Percentiles rank a stretch among this genome's conserved stretches.
These are phyloP conservation scores for Phyllosticta citribraziliensis DNA, from an alignment of 2,329 filamentous ascomycete genomes.

Conservation along the genomic window DNA sequence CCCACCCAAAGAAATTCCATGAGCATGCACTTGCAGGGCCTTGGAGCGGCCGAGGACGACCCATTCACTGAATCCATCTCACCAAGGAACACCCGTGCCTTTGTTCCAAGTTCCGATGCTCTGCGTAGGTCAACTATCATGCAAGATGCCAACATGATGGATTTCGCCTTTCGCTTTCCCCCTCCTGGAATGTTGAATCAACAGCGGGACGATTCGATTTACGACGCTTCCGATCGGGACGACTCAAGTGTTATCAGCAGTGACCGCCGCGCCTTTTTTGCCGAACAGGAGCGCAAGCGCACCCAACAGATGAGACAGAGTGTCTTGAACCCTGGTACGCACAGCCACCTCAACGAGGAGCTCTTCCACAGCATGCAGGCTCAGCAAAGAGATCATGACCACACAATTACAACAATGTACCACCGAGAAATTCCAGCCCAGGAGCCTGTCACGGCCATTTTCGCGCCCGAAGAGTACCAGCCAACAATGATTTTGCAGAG, in stretches of 20 bases:
- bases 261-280: slow-evolving; percentile 4
- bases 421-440: neutral
- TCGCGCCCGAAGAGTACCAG: neutral
- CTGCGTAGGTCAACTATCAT: neutral
- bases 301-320: slow-evolving; percentile 5
- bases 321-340: neutral
- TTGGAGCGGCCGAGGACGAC: slow-evolving; percentile 3
- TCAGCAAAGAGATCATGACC: neutral
- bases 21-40: neutral
- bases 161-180: slow-evolving; percentile 5
- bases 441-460: neutral
- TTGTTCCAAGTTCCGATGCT: neutral
- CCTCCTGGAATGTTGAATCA: neutral
- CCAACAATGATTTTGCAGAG: neutral
- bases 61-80: slow-evolving; percentile 4
- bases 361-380: neutral
- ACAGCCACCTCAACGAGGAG: neutral
- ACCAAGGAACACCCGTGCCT: neutral
- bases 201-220: neutral
- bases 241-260: neutral
- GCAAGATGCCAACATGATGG: neutral
- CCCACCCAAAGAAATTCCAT: neutral
- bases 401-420: neutral
- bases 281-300: slow-evolving; percentile 9
- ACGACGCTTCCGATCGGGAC: neutral